phyloP scores from a whole-genome alignment of 257 asterid genomes.

The Haberlea rhodopensis region DNA sequence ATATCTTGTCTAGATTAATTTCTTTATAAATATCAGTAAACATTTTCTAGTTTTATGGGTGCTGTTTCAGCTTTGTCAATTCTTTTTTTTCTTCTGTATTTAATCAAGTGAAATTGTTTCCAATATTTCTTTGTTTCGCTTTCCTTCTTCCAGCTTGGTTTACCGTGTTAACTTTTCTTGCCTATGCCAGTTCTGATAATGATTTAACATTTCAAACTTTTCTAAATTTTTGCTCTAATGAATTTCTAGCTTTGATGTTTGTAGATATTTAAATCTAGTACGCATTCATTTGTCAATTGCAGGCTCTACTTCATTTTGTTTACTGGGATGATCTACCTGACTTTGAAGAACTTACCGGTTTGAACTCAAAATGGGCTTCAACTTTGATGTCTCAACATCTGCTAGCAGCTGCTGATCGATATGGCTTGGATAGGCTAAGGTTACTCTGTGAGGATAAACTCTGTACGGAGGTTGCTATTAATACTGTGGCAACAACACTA shows the following conservation, averaged over 20 bases:
- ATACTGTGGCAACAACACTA: slow-evolving; percentile 92
- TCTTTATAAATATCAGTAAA: no score
- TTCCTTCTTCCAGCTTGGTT: background rate
- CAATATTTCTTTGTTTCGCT: background rate
- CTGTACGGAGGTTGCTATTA: slow-evolving; percentile 79
- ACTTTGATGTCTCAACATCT: slow-evolving; percentile 94
- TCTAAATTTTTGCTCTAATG: background rate
- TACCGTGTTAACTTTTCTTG: background rate
- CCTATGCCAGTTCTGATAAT: background rate
- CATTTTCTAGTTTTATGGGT: no score
- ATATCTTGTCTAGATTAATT: no score
- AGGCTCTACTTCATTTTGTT: slow-evolving; percentile 88
- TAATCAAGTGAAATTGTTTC: background rate
- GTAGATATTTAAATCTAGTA: background rate
- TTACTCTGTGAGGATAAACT: slow-evolving; percentile 83
- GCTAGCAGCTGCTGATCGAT: slow-evolving; percentile 94
- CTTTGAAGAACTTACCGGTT: slow-evolving; percentile 89
- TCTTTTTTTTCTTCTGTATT: no score
- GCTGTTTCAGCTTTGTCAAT: background rate
- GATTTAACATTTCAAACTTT: background rate
- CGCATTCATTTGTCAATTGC: slow-evolving; percentile 14
- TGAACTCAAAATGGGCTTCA: slow-evolving; percentile 77
- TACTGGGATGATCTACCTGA: slow-evolving; percentile 85
- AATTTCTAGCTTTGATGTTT: background rate
- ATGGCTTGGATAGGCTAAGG: slow-evolving; percentile 86